Conservation (phyloP, 495 filamentous ascomycete genomes). For the Clohesyomyces aquaticus region DNA sequence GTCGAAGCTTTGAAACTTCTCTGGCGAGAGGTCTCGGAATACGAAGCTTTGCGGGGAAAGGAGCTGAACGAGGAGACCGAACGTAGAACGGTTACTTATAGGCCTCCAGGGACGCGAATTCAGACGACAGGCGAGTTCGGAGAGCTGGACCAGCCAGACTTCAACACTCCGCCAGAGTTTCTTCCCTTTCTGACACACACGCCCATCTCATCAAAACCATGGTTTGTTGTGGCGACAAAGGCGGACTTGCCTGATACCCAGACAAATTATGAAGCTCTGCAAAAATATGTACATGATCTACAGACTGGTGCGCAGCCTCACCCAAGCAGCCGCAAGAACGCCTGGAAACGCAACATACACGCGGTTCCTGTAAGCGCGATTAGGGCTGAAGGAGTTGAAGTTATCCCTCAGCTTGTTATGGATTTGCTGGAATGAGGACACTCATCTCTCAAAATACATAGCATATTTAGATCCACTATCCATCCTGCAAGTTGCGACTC, state of each 20-base stretch:
- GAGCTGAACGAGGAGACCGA: conserved; percentile 58
- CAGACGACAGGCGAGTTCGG: not conserved
- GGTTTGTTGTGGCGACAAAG: conserved; percentile 97
- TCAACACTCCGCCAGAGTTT: conserved; percentile 9
- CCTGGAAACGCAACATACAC: conserved; percentile 66
- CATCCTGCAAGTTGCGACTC: not conserved
- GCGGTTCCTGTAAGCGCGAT: conserved; percentile 90
- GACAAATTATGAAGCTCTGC: conserved; percentile 71
- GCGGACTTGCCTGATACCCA: conserved; percentile 81
- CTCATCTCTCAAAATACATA: not conserved
- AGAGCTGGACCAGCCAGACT: conserved; percentile 14
- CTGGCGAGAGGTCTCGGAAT: conserved; percentile 87
- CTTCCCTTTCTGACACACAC: conserved; percentile 50
- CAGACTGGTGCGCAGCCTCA: conserved; percentile 63
- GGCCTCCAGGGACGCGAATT: conserved; percentile 10
- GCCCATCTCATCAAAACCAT: conserved; percentile 83
- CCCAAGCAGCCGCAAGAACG: conserved; percentile 68
- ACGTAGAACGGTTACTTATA: conserved; percentile 44
- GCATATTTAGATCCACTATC: not conserved
- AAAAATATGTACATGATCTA: conserved; percentile 67
- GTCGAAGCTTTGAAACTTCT: conserved; percentile 74
- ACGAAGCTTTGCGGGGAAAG: conserved; percentile 70
- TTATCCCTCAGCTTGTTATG: conserved; percentile 77
- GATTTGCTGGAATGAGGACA: conserved; percentile 62
- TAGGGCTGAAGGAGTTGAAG: conserved; percentile 76